Evolutionary conservation across 2,329 filamentous ascomycete genomes (phyloP).

Genomic region (Parafenestella ontariensis): DNA sequence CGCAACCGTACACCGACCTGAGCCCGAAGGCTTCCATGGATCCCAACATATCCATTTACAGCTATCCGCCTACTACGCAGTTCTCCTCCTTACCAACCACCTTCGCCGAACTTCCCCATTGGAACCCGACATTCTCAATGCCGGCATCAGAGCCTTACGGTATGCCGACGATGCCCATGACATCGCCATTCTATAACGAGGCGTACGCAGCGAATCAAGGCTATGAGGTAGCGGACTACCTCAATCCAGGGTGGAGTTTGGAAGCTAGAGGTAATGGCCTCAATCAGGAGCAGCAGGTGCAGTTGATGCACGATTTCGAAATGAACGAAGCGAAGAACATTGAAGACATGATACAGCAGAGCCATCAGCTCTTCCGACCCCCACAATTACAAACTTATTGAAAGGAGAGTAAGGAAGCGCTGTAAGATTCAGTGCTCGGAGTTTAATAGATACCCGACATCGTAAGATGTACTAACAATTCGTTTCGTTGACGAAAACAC

Average conservation of each 20-base stretch:
- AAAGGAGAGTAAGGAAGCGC: slow-evolving; percentile 3
- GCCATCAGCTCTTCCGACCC: slow-evolving; percentile 46
- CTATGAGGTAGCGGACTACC: slow-evolving; percentile 50
- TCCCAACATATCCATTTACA: slow-evolving; percentile 36
- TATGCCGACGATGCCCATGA: slow-evolving; percentile 30
- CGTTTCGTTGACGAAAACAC: background rate
- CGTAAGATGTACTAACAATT: background rate
- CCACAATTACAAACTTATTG: slow-evolving; percentile 39
- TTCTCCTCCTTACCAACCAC: slow-evolving; percentile 46
- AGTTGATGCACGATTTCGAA: slow-evolving; percentile 82
- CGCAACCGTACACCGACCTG: slow-evolving; percentile 35
- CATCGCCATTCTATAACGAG: slow-evolving; percentile 45
- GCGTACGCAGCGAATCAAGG: slow-evolving; percentile 45
- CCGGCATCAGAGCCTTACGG: slow-evolving; percentile 39
- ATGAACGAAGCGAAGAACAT: slow-evolving; percentile 54
- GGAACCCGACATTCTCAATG: slow-evolving; percentile 47
- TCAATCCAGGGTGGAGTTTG: slow-evolving; percentile 66
- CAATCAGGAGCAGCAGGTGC: slow-evolving; percentile 80
- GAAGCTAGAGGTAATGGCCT: slow-evolving; percentile 55
- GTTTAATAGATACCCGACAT: background rate
- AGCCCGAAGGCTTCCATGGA: slow-evolving; percentile 42
- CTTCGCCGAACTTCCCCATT: slow-evolving; percentile 46
- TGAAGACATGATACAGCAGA: slow-evolving; percentile 51
- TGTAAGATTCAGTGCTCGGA: background rate
- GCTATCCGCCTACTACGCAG: slow-evolving; percentile 35